Evolutionary conservation across 2,329 filamentous ascomycete genomes (phyloP).

Genomic region (Aureobasidium mangrovei): DNA sequence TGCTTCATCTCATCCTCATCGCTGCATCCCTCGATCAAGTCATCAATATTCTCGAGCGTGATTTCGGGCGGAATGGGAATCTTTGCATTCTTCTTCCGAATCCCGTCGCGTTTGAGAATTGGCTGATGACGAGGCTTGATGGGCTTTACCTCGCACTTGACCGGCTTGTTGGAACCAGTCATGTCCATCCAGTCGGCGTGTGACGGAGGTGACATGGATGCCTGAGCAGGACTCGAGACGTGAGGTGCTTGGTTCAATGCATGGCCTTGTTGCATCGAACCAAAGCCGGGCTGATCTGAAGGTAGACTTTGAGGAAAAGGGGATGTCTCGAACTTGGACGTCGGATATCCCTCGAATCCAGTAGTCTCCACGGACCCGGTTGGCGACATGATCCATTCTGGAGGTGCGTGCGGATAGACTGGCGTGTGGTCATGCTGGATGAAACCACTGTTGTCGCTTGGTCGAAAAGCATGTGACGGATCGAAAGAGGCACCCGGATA

Average conservation of each 20-base stretch:
- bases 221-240: conserved; percentile 45
- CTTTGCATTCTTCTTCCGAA: conserved; percentile 97
- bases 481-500: conserved; percentile 17
- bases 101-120: conserved; percentile 70
- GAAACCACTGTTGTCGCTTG: conserved; percentile 8
- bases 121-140: conserved; percentile 47
- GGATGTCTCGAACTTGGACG: conserved; percentile 39
- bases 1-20: conserved; percentile 95
- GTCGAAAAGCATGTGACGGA: conserved; percentile 8
- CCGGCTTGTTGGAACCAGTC: conserved; percentile 38
- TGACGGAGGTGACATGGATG: conserved; percentile 54
- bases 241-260: conserved; percentile 41
- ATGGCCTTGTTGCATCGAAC: conserved; percentile 29
- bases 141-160: conserved; percentile 34
- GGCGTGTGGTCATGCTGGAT: conserved; percentile 3
- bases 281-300: conserved; percentile 33
- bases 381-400: conserved; percentile 20
- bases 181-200: conserved; percentile 50
- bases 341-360: conserved; percentile 58
- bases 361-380: conserved; percentile 68
- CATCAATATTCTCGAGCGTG: conserved; percentile 89
- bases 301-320: conserved; percentile 30
- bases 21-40: conserved; percentile 77
- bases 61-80: conserved; percentile 95
- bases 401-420: not conserved